phyloP scores from a whole-genome alignment of 139 green algal genomes.

The Chlorella sorokiniana region DNA sequence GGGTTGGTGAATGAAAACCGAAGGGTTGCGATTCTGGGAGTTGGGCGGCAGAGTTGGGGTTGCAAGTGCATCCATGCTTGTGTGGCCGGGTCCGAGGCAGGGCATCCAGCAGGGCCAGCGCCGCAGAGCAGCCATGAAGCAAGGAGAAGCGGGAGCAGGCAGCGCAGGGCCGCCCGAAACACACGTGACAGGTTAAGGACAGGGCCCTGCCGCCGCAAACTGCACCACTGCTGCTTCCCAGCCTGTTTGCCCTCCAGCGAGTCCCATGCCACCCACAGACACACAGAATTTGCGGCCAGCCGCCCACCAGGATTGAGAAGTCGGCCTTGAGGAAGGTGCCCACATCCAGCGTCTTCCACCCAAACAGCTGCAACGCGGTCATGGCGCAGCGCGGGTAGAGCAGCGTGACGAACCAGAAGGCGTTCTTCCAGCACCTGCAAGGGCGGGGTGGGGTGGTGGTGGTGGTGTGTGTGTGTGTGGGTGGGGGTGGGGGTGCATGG shows the following conservation, averaged over 20 bases:
- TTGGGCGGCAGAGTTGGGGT: no score
- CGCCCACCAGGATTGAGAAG: constrained; percentile 34
- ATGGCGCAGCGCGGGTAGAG: constrained; percentile 52
- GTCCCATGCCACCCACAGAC: background rate
- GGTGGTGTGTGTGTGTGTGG: background rate
- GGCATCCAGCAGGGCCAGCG: no score
- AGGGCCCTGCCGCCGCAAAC: no score
- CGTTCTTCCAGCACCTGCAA: constrained; percentile 54
- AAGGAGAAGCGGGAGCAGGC: no score
- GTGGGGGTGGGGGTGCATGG: background rate
- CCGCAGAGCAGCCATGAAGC: no score
- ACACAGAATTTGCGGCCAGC: background rate
- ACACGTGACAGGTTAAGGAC: no score
- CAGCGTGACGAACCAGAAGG: constrained; percentile 57
- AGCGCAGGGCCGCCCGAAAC: no score
- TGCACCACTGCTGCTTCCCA: no score
- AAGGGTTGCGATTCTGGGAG: no score
- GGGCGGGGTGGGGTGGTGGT: background rate
- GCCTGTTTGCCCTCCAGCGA: background rate
- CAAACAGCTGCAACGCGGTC: constrained; percentile 53
- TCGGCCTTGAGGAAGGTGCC: constrained; percentile 49
- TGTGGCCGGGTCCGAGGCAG: no score
- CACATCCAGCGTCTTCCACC: constrained; percentile 33
- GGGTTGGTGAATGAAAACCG: no score
- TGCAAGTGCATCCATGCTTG: no score